phyloP scores from a whole-genome alignment of 306 rosid genomes.

The Cucurbita argyrosperma region DNA sequence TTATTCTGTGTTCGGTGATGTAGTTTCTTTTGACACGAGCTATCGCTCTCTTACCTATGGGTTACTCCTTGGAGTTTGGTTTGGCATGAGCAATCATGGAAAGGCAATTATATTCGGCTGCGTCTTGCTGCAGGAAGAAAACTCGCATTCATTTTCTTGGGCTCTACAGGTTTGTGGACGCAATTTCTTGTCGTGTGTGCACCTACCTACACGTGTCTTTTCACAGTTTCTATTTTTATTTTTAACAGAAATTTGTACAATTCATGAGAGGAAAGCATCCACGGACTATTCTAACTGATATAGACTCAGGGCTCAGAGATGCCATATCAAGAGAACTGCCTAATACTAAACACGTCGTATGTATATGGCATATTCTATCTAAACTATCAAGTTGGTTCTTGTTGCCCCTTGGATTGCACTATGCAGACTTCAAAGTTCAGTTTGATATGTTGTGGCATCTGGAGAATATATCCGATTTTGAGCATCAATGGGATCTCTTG shows the following conservation, averaged over 20 bases:
- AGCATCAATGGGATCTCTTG: conserved; percentile 44
- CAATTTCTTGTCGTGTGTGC: conserved; percentile 22
- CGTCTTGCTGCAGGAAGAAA: conserved; percentile 50
- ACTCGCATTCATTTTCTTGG: conserved; percentile 38
- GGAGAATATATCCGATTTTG: conserved; percentile 45
- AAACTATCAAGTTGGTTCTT: conserved; percentile 53
- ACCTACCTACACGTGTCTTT: conserved; percentile 5
- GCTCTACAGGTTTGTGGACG: conserved; percentile 51
- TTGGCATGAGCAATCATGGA: conserved; percentile 43
- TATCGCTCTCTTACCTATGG: conserved; percentile 43
- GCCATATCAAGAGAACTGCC: conserved; percentile 43
- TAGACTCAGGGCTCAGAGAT: conserved; percentile 44
- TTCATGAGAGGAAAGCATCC: conserved; percentile 51
- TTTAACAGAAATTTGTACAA: conserved; percentile 44
- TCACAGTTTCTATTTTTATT: conserved; percentile 26
- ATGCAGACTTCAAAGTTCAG: conserved; percentile 36
- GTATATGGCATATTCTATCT: conserved; percentile 41
- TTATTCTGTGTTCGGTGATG: conserved; percentile 37
- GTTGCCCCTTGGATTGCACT: conserved; percentile 30
- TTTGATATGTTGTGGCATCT: conserved; percentile 41
- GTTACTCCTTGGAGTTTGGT: conserved; percentile 49
- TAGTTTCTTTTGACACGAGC: conserved; percentile 38
- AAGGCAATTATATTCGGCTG: conserved; percentile 36
- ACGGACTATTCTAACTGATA: conserved; percentile 42
- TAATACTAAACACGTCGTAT: conserved; percentile 38